A percentile compares a stretch with the other conserved stretches of the same genome.
Conservation (phyloP, 257 asterid species). For the Primulina huaijiensis region DNA sequence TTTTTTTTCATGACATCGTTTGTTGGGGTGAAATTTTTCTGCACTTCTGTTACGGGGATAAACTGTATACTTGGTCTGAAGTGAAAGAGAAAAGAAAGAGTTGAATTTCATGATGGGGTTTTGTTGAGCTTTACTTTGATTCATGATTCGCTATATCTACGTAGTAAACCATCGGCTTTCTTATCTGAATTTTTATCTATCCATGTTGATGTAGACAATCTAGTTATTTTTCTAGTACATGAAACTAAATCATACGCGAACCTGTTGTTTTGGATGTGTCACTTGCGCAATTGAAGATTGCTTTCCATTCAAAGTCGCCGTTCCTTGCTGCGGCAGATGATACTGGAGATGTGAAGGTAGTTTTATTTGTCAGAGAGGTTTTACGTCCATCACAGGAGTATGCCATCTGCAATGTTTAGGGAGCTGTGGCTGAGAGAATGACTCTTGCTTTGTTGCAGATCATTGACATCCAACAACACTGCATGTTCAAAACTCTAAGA, state of each 20-base stretch:
- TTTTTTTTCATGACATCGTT: conserved; percentile 1
- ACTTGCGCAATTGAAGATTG: conserved; percentile 46
- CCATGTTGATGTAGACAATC: not conserved
- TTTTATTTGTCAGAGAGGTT: conserved; percentile 11
- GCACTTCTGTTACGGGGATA: not conserved
- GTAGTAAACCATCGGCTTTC: not conserved
- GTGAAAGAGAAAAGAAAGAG: not conserved
- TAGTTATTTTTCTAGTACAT: not conserved
- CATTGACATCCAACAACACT: conserved; percentile 66
- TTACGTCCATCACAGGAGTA: not conserved
- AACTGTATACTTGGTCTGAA: not conserved
- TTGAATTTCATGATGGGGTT: not conserved
- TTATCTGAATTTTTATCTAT: too few relatives aligned
- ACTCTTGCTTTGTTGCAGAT: conserved; percentile 55
- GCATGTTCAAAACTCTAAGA: conserved; percentile 82
- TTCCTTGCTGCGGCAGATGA: conserved; percentile 96
- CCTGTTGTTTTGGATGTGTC: conserved; percentile 7
- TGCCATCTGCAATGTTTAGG: not conserved
- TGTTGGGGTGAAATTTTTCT: conserved; percentile 2
- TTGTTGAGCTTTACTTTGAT: not conserved
- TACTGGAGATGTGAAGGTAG: conserved; percentile 93
- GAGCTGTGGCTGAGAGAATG: conserved; percentile 9
- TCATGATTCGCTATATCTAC: not conserved
- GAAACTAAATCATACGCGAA: not conserved
- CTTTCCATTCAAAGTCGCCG: conserved; percentile 73